Base-by-base conservation (phyloP, 2,329 filamentous ascomycete species). In the Penicillium brevicompactum region DNA sequence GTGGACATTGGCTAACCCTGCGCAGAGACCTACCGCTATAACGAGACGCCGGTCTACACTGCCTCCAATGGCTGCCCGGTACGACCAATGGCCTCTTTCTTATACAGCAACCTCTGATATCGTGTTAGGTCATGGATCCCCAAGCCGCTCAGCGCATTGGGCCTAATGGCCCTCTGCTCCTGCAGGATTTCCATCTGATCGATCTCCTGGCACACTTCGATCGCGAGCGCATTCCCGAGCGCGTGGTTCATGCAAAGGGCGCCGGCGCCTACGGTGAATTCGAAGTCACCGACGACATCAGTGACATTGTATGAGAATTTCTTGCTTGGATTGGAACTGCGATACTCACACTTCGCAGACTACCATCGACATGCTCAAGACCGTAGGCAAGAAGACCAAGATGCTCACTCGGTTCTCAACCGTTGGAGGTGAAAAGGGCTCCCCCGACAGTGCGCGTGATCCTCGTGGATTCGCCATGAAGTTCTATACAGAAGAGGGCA, bases 401-500 rank as follows among this genome's bases (percentile, higher is more conserved):
- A 73, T 87, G 58, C 81, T 87, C 1, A 81, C 83, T 42, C 85
- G 89, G 4, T 91, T 92, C 74, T 91, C 87, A 0, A 92, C 89
- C 1, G 88, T 91, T 4, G 87, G 88, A 68, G 87, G 88, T 56
- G 87, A 91, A 72, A 84, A 84, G 55, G 88, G 88, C 6, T 89
- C 86, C 4, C 81, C 87, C 54, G 88, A 91, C 66, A 86, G 84
- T 60, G 87, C 87, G 31, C 84, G 89, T 56, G 88, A 92, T 62
- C 87, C 87, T 9, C 80, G 87, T 65, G 89, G 89, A 0, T 91
- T 91, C 65, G 82, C 87, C 1, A 79, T 89, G 60, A 91, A 91
- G 74, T 88, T 91, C 74, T 81, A 86, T 37, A 90, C 88, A 0
- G 84, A 87, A 16, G 84, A 90, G 63, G 87, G 87, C n/a, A 90